Evolutionary conservation across 2,329 filamentous ascomycete species (phyloP).

Genomic region (Botryosphaeria agaves): DNA sequence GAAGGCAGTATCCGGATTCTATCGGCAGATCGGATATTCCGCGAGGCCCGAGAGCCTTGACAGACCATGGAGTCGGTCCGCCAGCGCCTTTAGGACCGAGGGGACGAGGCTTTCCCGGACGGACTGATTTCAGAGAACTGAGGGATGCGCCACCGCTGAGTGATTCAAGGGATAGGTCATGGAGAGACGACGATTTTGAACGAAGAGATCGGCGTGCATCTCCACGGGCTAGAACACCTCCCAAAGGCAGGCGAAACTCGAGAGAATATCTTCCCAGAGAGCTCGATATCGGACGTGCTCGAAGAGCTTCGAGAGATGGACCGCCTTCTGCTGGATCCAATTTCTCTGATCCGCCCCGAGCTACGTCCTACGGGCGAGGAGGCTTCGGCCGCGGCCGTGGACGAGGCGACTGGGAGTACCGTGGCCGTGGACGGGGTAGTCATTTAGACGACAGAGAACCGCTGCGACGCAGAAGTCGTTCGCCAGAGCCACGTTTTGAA

Average conservation of each 20-base stretch:
- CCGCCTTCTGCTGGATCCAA: slow-evolving; percentile 55
- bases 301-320: slow-evolving; percentile 54
- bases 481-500: slow-evolving; percentile 37
- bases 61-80: slow-evolving; percentile 20
- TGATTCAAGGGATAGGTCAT: slow-evolving; percentile 42
- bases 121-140: slow-evolving; percentile 44
- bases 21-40: slow-evolving; percentile 42
- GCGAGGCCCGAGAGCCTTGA: slow-evolving; percentile 70
- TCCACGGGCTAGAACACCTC: slow-evolving; percentile 46
- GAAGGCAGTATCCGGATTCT: background rate
- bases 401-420: slow-evolving; percentile 31
- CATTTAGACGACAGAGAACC: slow-evolving; percentile 26
- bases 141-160: slow-evolving; percentile 39
- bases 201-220: slow-evolving; percentile 44
- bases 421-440: slow-evolving; percentile 31
- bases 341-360: slow-evolving; percentile 48
- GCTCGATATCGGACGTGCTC: slow-evolving; percentile 48
- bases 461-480: too few relatives aligned
- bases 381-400: slow-evolving; percentile 39
- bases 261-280: slow-evolving; percentile 43
- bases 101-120: slow-evolving; percentile 42
- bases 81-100: slow-evolving; percentile 31
- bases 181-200: slow-evolving; percentile 33
- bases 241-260: slow-evolving; percentile 38
- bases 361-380: slow-evolving; percentile 34